Evolutionary conservation across 2,329 filamentous ascomycete genomes (phyloP).

Genomic region (Colletotrichum sp.): DNA sequence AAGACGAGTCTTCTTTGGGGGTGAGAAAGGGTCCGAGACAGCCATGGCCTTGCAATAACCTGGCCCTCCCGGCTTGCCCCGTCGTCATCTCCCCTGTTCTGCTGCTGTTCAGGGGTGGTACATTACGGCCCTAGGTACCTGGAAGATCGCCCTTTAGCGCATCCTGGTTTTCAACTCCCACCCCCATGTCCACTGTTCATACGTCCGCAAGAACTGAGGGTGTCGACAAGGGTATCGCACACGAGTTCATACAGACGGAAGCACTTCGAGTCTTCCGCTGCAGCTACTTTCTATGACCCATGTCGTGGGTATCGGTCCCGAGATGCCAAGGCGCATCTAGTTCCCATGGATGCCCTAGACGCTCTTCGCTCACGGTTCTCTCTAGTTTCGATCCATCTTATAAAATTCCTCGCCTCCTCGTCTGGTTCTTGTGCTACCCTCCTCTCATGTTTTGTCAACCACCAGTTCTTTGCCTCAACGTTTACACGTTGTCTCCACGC

Average conservation of each 20-base stretch:
- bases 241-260: conserved; percentile 13
- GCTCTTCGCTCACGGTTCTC: not conserved
- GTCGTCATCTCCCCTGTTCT: conserved; percentile 7
- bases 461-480: not conserved
- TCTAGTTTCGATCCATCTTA: conserved; percentile 8
- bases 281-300: conserved; percentile 10
- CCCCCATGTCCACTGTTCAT: conserved; percentile 5
- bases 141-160: conserved; percentile 6
- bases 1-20: conserved; percentile 3
- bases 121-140: conserved; percentile 18
- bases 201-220: conserved; percentile 18
- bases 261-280: conserved; percentile 13
- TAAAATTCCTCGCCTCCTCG: conserved; percentile 15
- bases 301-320: conserved; percentile 17
- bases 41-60: conserved; percentile 15
- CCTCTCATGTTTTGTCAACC: not conserved
- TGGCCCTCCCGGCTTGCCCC: conserved; percentile 11
- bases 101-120: not conserved
- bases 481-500: not conserved
- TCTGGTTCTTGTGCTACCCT: not conserved
- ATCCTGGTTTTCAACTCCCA: conserved; percentile 5
- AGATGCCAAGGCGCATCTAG: conserved; percentile 10
- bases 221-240: conserved; percentile 5
- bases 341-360: not conserved
- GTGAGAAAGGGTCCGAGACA: conserved; percentile 21